Conservation (phyloP, 768 basidiomycete species). For the Leucocoprinus sp. region DNA sequence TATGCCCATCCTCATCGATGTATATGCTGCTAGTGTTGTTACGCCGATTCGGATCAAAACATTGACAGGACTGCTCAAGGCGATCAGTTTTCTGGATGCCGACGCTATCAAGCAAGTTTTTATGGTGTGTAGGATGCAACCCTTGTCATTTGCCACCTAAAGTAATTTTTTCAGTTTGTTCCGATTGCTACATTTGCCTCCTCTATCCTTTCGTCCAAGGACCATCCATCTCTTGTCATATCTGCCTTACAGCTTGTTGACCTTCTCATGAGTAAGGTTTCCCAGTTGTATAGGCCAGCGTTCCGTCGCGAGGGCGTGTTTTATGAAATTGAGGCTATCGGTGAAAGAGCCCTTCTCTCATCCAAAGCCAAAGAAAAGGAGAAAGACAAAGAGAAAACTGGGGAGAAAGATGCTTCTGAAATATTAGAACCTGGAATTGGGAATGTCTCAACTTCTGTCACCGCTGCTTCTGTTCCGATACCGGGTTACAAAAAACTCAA, state of each 20-base stretch:
- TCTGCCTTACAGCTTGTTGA: conserved; percentile 92
- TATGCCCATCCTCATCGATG: conserved; percentile 92
- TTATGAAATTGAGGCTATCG: conserved; percentile 82
- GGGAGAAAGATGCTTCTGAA: conserved; percentile 7
- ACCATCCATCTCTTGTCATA: conserved; percentile 80
- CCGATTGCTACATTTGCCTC: conserved; percentile 94
- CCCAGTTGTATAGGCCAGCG: conserved; percentile 75
- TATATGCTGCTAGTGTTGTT: conserved; percentile 97
- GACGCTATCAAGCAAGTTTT: conserved; percentile 72
- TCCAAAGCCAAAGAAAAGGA: conserved; percentile 30
- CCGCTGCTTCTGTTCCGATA: conserved; percentile 33
- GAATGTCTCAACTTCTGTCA: conserved; percentile 23
- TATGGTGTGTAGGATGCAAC: conserved; percentile 41
- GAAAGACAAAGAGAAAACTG: conserved; percentile 14
- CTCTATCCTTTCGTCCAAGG: conserved; percentile 86
- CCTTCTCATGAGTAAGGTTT: conserved; percentile 76
- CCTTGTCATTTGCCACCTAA: conserved; percentile 1
- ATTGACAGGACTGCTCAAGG: conserved; percentile 80
- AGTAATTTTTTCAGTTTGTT: conserved; percentile 53
- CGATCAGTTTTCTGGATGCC: conserved; percentile 79
- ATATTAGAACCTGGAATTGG: conserved; percentile 12
- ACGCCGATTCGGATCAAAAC: conserved; percentile 84
- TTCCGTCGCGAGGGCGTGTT: conserved; percentile 95
- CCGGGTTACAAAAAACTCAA: conserved; percentile 65
- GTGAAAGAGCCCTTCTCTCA: conserved; percentile 50